Base-by-base conservation (phyloP, 805 yeast genomes). In the Saturnispora dispora region DNA sequence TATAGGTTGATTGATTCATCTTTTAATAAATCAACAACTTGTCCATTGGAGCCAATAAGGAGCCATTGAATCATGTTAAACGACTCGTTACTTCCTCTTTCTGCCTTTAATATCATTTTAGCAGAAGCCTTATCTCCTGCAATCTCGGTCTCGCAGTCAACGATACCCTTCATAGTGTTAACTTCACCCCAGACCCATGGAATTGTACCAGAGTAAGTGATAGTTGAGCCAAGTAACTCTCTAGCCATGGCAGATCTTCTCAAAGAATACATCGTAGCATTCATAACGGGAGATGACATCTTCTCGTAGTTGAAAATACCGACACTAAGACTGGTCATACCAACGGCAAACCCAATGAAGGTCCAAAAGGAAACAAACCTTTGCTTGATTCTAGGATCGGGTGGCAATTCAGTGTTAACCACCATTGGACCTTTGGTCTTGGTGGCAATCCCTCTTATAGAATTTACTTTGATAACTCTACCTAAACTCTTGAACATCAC, bases 261-360 rank as follows among this genome's bases (percentile, higher is more conserved):
- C 59, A 91, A 69, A 56, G 88, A 85, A 66, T 88, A 89, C 65
- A 93, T 71, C 4, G 96, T 85, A 6, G 96, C 90, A 40, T 85
- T 78, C 59, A 91, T 85, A 53, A 91, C 78, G 1, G 98, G 97
- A 13, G 96, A 87, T 44, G 85, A 81, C 18, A 89, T 82, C 65
- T 89, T 90, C 65, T 93, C 99, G 68, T 91, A 90, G 72, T 93
- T 90, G 77, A 91, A 83, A 60, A 91, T 86, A 30, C 86, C 76
- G 30, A 76, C 71, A 46, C 84, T 68, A 1, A 83, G 69, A 4
- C 73, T 67, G 23, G 76, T 75, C 77, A 84, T 80, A 48, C 76
- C 67, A 13, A 71, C 65, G 45, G 76, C 67, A 62, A 85, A 85
- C 2, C 69, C 67, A 5, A 73, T 65, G 63, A 89, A 83, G 52